phyloP scores from a whole-genome alignment of 164 flowering plant species.

The Umbilicus rupestris region DNA sequence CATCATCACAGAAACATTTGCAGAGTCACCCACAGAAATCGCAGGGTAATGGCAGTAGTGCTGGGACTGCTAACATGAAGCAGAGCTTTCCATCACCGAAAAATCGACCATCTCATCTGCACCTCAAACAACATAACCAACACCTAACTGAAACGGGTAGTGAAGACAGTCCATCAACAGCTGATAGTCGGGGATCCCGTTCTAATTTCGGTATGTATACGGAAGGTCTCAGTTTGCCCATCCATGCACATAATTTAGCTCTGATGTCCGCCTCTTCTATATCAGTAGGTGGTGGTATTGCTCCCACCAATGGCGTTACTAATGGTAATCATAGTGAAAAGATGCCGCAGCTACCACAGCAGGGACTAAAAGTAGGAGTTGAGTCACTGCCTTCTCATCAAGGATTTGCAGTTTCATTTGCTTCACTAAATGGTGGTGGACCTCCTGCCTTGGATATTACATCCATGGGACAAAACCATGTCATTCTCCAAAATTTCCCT shows the following conservation, averaged over 20 bases:
- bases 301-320: conserved; percentile 11
- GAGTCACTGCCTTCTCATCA: conserved; percentile 50
- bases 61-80: conserved; percentile 23
- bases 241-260: conserved; percentile 57
- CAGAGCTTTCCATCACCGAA: conserved; percentile 44
- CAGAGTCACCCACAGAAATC: conserved; percentile 51
- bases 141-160: conserved; percentile 24
- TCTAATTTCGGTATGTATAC: conserved; percentile 41
- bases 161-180: conserved; percentile 69
- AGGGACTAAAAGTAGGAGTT: conserved; percentile 40
- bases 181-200: conserved; percentile 56
- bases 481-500: conserved; percentile 54
- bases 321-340: conserved; percentile 28
- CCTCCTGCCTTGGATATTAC: conserved; percentile 60
- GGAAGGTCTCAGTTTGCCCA: conserved; percentile 52
- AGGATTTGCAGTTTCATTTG: conserved; percentile 77
- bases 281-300: conserved; percentile 20
- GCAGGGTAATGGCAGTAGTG: conserved; percentile 38
- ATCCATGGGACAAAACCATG: conserved; percentile 54
- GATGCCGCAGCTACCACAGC: conserved; percentile 29
- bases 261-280: conserved; percentile 44
- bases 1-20: conserved; percentile 75
- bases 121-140: conserved; percentile 27
- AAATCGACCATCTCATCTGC: conserved; percentile 28
- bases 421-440: conserved; percentile 39